phyloP scores from a whole-genome alignment of 768 basidiomycete species.

The Punctularia strigosozonata region DNA sequence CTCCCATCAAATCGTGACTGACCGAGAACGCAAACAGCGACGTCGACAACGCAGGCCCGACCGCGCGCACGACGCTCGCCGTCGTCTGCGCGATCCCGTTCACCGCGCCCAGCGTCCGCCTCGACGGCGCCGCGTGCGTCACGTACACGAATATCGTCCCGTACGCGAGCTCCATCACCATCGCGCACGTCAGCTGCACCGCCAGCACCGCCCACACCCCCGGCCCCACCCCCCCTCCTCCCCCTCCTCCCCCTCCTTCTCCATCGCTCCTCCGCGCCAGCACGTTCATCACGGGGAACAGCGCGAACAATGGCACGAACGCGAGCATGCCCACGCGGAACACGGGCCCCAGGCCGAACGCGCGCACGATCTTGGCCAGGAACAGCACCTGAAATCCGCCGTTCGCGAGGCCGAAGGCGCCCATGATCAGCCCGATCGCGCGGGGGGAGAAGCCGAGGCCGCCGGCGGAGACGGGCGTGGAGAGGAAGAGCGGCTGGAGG shows the following conservation, averaged over 20 bases:
- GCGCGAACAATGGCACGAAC: conserved; percentile 25
- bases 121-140: conserved; percentile 39
- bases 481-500: conserved; percentile 33
- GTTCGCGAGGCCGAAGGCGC: conserved; percentile 23
- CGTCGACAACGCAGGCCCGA: conserved; percentile 4
- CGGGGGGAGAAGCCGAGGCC: conserved; percentile 30
- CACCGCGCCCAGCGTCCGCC: conserved; percentile 40
- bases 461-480: conserved; percentile 29
- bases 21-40: conserved; percentile 7
- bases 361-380: conserved; percentile 27
- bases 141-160: conserved; percentile 37
- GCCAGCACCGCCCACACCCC: conserved; percentile 14
- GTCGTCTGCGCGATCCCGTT: conserved; percentile 40
- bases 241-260: too few species aligned
- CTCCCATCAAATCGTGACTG: conserved; percentile 8
- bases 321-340: conserved; percentile 26
- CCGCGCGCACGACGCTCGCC: conserved; percentile 1
- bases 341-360: conserved; percentile 28
- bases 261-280: too few species aligned
- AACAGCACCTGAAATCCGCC: conserved; percentile 29
- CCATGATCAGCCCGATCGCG: conserved; percentile 28
- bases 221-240: conserved; percentile 3
- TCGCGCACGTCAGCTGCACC: conserved; percentile 13
- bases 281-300: conserved; percentile 27
- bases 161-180: conserved; percentile 18